phyloP scores from a whole-genome alignment of 139 green algal species.

The Tetraselmis chui region DNA sequence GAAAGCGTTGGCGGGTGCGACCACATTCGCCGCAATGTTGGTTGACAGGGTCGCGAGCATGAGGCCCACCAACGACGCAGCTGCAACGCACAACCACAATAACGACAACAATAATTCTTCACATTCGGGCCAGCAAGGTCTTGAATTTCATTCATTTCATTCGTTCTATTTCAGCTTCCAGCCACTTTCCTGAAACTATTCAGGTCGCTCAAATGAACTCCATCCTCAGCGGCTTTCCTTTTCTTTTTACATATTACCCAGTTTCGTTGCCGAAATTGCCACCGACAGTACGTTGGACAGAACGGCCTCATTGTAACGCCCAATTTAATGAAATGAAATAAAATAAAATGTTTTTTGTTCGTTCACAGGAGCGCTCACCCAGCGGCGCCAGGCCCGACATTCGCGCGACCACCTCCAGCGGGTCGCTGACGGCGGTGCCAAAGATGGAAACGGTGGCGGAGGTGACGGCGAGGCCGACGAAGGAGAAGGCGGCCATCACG shows the following conservation, averaged over 20 bases:
- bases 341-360: too few relatives aligned
- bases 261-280: too few relatives aligned
- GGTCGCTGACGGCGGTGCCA: slow-evolving; percentile 61
- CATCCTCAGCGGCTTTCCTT: too few relatives aligned
- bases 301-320: too few relatives aligned
- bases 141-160: neutral
- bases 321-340: too few relatives aligned
- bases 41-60: slow-evolving; percentile 71
- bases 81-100: neutral
- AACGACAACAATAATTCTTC: neutral
- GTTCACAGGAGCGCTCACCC: too few relatives aligned
- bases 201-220: too few relatives aligned
- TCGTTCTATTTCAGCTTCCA: neutral
- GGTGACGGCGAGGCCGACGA: slow-evolving; percentile 63
- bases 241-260: too few relatives aligned
- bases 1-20: slow-evolving; percentile 64
- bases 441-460: slow-evolving; percentile 68
- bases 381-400: slow-evolving; percentile 32
- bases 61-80: slow-evolving; percentile 37
- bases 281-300: too few relatives aligned
- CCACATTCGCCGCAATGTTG: slow-evolving; percentile 82
- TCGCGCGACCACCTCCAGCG: slow-evolving; percentile 50
- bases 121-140: neutral
- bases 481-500: slow-evolving; percentile 67
- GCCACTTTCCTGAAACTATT: neutral